Evolutionary conservation across 345 rosid species (phyloP), one percentile per base, ranked within the genome.

Genomic region (Carallia brachiata): DNA sequence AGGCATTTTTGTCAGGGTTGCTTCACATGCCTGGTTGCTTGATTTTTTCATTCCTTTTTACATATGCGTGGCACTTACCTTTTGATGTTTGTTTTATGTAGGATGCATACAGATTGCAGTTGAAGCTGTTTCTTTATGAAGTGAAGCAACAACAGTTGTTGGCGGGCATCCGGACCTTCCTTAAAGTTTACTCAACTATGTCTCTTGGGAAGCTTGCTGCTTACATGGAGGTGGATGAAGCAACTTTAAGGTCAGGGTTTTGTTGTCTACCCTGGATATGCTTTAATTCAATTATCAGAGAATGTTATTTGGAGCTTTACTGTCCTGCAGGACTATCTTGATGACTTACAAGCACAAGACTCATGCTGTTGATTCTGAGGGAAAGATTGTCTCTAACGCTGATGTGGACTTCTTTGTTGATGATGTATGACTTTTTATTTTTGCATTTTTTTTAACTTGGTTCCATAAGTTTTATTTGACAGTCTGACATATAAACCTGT

Each of bases 301-400:
- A 23, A 6, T 60, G 32, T 17, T 40, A 4, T 50, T 53, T 61
- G 64, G 47, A 74, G n/a, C 50, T 19, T 56, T 67, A 18, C 44
- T 71, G 31, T 52, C 31, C 52, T 72, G 44, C 84, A 95, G 99
- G 89, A 90, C 91, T n/a, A 90, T 95, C 74, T 76, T 95, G 84
- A 63, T 95, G 81, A 84, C 96, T 59, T 95, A 86, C 86, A 95
- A 95, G 88, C 99, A 95, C 90, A 95, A 95, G 87, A 95, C 94
- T 23, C 97, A 92, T 78, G 84, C 97, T 39, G 89, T 90, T 81
- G 94, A 90, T 78, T 73, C 89, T 48, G 88, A 87, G 60, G 89
- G 97, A 74, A 90, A 77, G 82, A 81, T 92, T 65, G 81, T 79
- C 77, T 89, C 96, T 57, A 92, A 95, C 69, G 97, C 99, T 61